phyloP scores from a whole-genome alignment of 1,284 basidiomycete species.

The Apiotrichum brassicae region DNA sequence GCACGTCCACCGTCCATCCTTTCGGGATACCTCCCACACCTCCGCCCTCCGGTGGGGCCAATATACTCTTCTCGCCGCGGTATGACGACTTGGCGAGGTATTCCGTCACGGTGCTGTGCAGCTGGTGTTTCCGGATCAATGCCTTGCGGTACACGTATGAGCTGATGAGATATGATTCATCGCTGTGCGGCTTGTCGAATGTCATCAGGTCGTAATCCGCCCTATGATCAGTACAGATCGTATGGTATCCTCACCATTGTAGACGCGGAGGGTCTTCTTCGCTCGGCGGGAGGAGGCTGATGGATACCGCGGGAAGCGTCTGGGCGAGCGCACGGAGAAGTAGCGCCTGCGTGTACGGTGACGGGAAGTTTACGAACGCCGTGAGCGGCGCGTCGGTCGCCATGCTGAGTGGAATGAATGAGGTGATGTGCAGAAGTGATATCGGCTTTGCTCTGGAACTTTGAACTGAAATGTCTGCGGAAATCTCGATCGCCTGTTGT shows the following conservation, averaged over 20 bases:
- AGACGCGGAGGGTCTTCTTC: slow-evolving; percentile 37
- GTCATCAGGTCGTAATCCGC: slow-evolving; percentile 67
- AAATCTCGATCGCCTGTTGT: no score
- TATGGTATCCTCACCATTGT: slow-evolving; percentile 34
- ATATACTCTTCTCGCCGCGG: slow-evolving; percentile 18
- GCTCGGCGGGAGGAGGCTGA: slow-evolving; percentile 26
- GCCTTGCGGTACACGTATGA: slow-evolving; percentile 87
- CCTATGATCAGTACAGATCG: slow-evolving; percentile 34
- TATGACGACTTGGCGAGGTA: slow-evolving; percentile 64
- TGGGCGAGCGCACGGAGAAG: slow-evolving; percentile 58
- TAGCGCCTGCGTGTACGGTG: slow-evolving; percentile 66
- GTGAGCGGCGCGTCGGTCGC: slow-evolving; percentile 25
- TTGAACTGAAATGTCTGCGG: no score
- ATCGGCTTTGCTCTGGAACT: no score
- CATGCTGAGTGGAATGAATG: no score
- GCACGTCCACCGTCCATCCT: slow-evolving; percentile 84
- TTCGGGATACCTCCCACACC: slow-evolving; percentile 56
- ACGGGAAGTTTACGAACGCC: slow-evolving; percentile 66
- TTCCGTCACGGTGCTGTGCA: slow-evolving; percentile 68
- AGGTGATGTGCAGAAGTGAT: no score
- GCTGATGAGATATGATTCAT: slow-evolving; percentile 59
- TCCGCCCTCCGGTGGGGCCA: not conserved
- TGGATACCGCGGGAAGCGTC: slow-evolving; percentile 29
- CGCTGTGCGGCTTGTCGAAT: slow-evolving; percentile 58
- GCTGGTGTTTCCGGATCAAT: slow-evolving; percentile 89